Percentiles rank a stretch among this genome's conserved stretches.
Conservation (phyloP, 352 stramenopile species). For the Peronospora tabacina region DNA sequence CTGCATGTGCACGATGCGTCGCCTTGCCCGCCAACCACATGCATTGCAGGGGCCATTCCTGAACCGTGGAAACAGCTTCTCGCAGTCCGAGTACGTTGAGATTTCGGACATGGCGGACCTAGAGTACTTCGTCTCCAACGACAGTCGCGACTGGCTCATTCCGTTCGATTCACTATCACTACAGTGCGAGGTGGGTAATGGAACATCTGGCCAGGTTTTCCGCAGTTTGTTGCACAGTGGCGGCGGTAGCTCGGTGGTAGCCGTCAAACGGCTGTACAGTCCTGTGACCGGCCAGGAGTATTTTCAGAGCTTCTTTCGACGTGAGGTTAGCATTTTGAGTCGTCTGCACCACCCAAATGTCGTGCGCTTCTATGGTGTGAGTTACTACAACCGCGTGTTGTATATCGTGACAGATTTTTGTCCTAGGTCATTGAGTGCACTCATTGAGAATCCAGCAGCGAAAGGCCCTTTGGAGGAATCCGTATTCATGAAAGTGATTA, state of each 20-base stretch:
- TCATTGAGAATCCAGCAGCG: slow-evolving; percentile 70
- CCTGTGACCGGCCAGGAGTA: slow-evolving; percentile 83
- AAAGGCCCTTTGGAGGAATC: slow-evolving; percentile 60
- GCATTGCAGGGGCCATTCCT: slow-evolving; percentile 36
- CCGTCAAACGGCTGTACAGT: slow-evolving; percentile 84
- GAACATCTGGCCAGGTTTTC: slow-evolving; percentile 87
- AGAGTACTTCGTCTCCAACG: slow-evolving; percentile 84
- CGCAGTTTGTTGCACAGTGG: slow-evolving; percentile 76
- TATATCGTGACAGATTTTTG: slow-evolving; percentile 90
- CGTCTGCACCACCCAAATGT: slow-evolving; percentile 85
- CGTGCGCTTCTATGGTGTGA: slow-evolving; percentile 86
- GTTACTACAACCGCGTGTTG: slow-evolving; percentile 85
- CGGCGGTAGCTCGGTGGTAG: slow-evolving; percentile 75
- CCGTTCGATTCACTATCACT: slow-evolving; percentile 84
- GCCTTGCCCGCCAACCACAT: slow-evolving; percentile 61
- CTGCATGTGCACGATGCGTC: slow-evolving; percentile 84
- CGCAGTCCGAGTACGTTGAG: slow-evolving; percentile 76
- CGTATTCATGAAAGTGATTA: slow-evolving; percentile 84
- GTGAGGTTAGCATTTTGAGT: slow-evolving; percentile 82
- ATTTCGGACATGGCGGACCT: slow-evolving; percentile 82
- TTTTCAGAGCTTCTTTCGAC: slow-evolving; percentile 87
- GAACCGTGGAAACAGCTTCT: slow-evolving; percentile 63
- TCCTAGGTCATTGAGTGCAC: slow-evolving; percentile 63
- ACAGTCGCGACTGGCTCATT: slow-evolving; percentile 86
- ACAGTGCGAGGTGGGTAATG: slow-evolving; percentile 79